These are phyloP conservation scores for Lanzia echinophila DNA, from an alignment of 2,329 filamentous ascomycete genomes.

Conservation along the genomic window DNA sequence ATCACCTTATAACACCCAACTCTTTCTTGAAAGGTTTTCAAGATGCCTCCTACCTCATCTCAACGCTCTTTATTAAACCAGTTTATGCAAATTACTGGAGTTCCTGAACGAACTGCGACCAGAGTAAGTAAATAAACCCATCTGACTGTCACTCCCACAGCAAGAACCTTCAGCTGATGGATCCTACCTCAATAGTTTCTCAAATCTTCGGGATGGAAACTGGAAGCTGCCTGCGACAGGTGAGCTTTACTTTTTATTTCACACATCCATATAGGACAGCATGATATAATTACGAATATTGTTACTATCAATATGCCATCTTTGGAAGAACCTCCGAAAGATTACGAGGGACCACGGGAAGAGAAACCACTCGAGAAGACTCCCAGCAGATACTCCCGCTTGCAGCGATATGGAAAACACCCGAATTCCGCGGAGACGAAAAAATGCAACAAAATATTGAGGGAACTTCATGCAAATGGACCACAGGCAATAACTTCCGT, in stretches of 20 bases:
- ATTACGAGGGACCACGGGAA: neutral
- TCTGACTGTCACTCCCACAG: neutral
- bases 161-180: slow-evolving; percentile 18
- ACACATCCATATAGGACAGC: neutral
- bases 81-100: slow-evolving; percentile 30
- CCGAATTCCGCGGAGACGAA: no score
- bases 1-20: no score
- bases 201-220: slow-evolving; percentile 32
- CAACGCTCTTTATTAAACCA: slow-evolving; percentile 23
- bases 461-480: no score
- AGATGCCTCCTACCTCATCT: slow-evolving; percentile 26
- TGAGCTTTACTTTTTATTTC: slow-evolving; percentile 23
- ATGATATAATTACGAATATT: neutral
- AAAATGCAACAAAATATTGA: no score
- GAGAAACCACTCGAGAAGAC: no score
- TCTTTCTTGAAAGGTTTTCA: slow-evolving; percentile 5
- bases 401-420: no score
- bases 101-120: slow-evolving; percentile 24
- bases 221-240: slow-evolving; percentile 34
- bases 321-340: neutral
- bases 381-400: no score
- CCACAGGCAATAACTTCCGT: no score
- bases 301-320: neutral
- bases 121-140: slow-evolving; percentile 22
- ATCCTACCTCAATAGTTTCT: slow-evolving; percentile 27